Percentiles rank a stretch among this genome's conserved stretches.
Conservation (phyloP, 192 early-diverging fungal genomes). For the Backusella westeae region DNA sequence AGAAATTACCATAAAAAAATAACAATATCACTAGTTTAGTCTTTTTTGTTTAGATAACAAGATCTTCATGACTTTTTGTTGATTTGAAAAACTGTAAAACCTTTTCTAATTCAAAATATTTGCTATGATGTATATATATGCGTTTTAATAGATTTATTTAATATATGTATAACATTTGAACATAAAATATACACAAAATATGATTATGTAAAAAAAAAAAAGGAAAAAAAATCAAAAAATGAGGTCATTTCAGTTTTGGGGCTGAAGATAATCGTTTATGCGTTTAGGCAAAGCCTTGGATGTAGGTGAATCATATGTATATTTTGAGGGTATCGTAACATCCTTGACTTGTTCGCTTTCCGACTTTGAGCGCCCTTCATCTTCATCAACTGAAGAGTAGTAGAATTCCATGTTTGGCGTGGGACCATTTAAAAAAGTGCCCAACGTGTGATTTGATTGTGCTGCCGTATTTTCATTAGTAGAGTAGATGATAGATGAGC, state of each 20-base stretch:
- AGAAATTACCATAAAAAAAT: neutral
- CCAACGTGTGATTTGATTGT: neutral
- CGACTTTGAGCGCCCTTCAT: neutral
- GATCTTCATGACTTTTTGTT: neutral
- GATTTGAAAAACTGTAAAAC: neutral
- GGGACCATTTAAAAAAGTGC: neutral
- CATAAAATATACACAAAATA: neutral
- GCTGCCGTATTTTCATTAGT: neutral
- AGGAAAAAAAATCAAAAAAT: neutral
- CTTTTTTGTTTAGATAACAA: neutral
- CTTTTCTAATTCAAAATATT: too few relatives aligned
- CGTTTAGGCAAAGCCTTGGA: neutral
- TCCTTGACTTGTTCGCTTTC: neutral
- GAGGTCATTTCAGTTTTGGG: neutral
- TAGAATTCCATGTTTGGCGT: neutral
- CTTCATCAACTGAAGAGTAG: neutral
- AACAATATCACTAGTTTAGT: neutral
- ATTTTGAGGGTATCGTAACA: neutral
- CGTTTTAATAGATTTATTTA: neutral
- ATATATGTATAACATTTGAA: neutral
- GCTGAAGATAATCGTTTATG: neutral
- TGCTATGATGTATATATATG: neutral
- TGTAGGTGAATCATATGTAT: neutral
- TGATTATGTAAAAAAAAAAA: neutral
- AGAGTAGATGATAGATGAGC: neutral